phyloP scores from a whole-genome alignment of 371 early-diverging fungal genomes.

The Batrachochytrium dendrobatidis region DNA sequence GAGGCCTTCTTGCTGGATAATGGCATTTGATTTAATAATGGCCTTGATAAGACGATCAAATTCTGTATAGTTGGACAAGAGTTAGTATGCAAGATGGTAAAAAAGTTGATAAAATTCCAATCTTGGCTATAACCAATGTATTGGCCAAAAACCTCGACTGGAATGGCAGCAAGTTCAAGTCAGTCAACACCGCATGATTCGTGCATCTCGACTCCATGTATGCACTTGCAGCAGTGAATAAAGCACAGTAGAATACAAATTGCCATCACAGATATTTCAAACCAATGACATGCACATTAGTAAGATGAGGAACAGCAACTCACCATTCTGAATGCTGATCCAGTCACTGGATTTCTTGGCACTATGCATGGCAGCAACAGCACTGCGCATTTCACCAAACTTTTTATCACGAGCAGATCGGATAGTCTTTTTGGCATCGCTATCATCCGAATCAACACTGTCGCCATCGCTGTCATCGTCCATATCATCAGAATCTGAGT shows the following conservation, averaged over 20 bases:
- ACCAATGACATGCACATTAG: no score
- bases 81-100: neutral
- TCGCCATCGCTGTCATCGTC: neutral
- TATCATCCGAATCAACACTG: constrained; percentile 40
- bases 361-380: constrained; percentile 58
- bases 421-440: constrained; percentile 59
- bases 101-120: neutral
- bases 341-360: constrained; percentile 85
- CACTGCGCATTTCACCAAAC: constrained; percentile 48
- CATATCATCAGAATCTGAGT: neutral
- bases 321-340: constrained; percentile 60
- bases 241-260: no score
- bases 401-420: constrained; percentile 83
- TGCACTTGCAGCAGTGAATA: no score
- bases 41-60: constrained; percentile 78
- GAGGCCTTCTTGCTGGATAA: constrained; percentile 52
- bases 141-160: neutral
- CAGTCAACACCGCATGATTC: no score
- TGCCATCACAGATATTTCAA: no score
- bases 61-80: constrained; percentile 49
- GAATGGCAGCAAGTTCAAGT: neutral
- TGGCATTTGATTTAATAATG: constrained; percentile 59
- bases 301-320: no score
- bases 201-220: no score
- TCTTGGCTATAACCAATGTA: neutral